These are phyloP conservation scores for Russula sp. DNA, from an alignment of 768 basidiomycete species.

Conservation along the genomic window DNA sequence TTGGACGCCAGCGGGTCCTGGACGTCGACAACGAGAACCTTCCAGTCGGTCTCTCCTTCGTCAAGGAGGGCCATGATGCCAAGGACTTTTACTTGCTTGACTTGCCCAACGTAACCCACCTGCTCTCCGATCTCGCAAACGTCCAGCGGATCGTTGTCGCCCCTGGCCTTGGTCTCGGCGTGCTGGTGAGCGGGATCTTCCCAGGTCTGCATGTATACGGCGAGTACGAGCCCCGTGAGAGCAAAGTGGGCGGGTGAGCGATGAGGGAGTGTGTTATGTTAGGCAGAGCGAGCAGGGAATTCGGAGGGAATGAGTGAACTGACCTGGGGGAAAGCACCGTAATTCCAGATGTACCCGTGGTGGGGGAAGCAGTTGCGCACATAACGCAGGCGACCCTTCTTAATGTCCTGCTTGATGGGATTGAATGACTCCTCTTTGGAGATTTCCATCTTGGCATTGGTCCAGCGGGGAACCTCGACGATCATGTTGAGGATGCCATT, in stretches of 20 bases:
- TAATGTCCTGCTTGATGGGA: slow-evolving; percentile 99
- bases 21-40: slow-evolving; percentile 96
- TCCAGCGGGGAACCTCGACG: slow-evolving; percentile 98
- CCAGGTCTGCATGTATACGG: slow-evolving; percentile 66
- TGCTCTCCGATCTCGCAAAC: slow-evolving; percentile 99
- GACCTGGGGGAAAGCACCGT: slow-evolving; percentile 97
- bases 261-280: not conserved
- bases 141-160: slow-evolving; percentile 99
- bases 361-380: slow-evolving; percentile 99
- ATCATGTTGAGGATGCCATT: slow-evolving; percentile 98
- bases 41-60: slow-evolving; percentile 99
- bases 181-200: slow-evolving; percentile 85
- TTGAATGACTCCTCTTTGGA: slow-evolving; percentile 98
- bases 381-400: slow-evolving; percentile 91
- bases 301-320: slow-evolving; percentile 21
- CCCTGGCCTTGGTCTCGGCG: slow-evolving; percentile 96
- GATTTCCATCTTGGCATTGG: slow-evolving; percentile 99
- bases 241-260: not conserved
- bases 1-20: slow-evolving; percentile 92
- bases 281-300: not conserved
- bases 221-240: not conserved
- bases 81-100: slow-evolving; percentile 99
- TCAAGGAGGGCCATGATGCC: slow-evolving; percentile 99
- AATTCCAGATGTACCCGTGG: slow-evolving; percentile 99
- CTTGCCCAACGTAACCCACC: slow-evolving; percentile 92